Percentiles rank a stretch among this genome's conserved stretches.
Evolutionary conservation across 306 rosid species (phyloP).

Genomic region (Acmispon strigosus): DNA sequence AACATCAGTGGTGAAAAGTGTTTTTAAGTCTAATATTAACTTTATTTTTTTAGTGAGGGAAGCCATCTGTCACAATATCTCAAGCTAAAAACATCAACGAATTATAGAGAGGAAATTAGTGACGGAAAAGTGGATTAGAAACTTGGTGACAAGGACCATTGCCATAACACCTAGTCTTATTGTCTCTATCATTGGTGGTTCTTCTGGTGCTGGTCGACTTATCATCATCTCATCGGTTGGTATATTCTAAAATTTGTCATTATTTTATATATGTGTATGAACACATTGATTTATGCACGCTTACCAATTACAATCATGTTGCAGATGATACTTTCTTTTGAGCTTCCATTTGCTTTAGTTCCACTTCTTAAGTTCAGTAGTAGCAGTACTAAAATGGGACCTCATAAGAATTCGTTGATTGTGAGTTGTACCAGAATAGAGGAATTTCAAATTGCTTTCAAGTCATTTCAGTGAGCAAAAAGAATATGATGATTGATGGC

Average conservation of each 20-base stretch:
- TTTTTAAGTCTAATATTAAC: too few species aligned
- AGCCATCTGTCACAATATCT: too few species aligned
- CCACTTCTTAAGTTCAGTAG: conserved; percentile 91
- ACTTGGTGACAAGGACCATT: conserved; percentile 61
- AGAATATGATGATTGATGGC: too few species aligned
- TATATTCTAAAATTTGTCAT: background rate
- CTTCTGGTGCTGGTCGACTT: conserved; percentile 40
- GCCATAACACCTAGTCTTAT: conserved; percentile 87
- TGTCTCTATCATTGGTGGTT: conserved; percentile 63
- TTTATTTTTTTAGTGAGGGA: too few species aligned
- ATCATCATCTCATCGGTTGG: conserved; percentile 69
- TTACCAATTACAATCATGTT: background rate
- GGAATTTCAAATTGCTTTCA: too few species aligned
- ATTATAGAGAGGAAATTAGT: too few species aligned
- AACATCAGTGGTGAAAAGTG: too few species aligned
- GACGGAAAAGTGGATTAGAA: too few species aligned
- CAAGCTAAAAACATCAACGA: too few species aligned
- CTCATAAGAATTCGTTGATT: conserved; percentile 60
- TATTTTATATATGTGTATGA: background rate
- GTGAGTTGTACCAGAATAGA: too few species aligned
- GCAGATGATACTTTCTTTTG: conserved; percentile 94
- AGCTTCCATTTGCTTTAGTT: conserved; percentile 81
- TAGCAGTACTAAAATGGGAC: conserved; percentile 79
- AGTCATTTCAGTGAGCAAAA: too few species aligned
- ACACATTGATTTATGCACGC: background rate